phyloP scores from a whole-genome alignment of 306 rosid genomes.

The Prunus campanulata region DNA sequence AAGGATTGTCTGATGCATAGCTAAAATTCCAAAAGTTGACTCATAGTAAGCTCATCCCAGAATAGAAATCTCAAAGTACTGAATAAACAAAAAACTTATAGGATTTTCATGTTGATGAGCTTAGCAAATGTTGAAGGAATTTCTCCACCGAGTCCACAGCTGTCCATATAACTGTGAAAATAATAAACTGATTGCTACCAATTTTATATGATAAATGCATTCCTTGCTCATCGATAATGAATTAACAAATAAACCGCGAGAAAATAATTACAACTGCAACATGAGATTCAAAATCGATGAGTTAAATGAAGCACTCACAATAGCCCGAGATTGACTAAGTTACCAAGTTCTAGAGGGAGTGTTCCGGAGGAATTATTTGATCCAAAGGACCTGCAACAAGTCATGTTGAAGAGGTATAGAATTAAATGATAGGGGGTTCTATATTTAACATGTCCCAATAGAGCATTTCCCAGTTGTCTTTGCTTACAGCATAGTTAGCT shows the following conservation, averaged over 20 bases:
- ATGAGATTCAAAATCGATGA: neutral
- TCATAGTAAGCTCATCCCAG: neutral
- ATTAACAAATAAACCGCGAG: too few relatives aligned
- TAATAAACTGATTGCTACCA: neutral
- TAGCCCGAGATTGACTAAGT: slow-evolving; percentile 10
- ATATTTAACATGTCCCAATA: too few relatives aligned
- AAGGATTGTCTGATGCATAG: slow-evolving; percentile 18
- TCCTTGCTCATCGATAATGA: neutral
- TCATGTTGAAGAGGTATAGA: neutral
- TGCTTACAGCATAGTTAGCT: too few relatives aligned
- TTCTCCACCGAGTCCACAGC: slow-evolving; percentile 25
- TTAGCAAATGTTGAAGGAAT: slow-evolving; percentile 25
- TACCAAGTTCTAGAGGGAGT: slow-evolving; percentile 29
- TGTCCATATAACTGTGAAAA: slow-evolving; percentile 18
- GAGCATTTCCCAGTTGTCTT: too few relatives aligned
- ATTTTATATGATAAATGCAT: neutral
- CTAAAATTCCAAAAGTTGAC: slow-evolving; percentile 6
- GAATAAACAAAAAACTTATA: slow-evolving; percentile 11
- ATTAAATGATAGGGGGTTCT: neutral
- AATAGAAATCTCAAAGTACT: neutral
- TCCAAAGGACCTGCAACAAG: slow-evolving; percentile 18
- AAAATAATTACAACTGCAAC: neutral
- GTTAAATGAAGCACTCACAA: slow-evolving; percentile 9
- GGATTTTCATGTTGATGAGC: neutral
- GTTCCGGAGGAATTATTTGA: slow-evolving; percentile 26